A percentile compares a stretch with the other conserved stretches of the same genome.
Evolutionary conservation across 202 grass and related monocot genomes (phyloP).

Genomic region (Dendrocalamus latiflorus): DNA sequence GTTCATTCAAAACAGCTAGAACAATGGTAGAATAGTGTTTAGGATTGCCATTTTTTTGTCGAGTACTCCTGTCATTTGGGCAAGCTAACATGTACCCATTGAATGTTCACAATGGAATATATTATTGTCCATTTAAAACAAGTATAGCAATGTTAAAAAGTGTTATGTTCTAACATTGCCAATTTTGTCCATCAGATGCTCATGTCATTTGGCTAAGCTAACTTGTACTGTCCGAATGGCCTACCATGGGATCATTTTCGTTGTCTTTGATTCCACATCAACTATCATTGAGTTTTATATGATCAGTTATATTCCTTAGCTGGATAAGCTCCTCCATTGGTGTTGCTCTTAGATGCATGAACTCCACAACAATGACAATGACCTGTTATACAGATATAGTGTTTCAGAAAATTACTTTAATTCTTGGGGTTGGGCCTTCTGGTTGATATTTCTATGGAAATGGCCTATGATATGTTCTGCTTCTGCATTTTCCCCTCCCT

Average conservation of each 20-base stretch:
- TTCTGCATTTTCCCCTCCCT: neutral
- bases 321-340: neutral
- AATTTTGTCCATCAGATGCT: neutral
- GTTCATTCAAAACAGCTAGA: constrained; percentile 19
- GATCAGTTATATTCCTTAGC: constrained; percentile 12
- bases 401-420: neutral
- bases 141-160: neutral
- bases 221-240: neutral
- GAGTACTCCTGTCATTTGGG: neutral
- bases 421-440: constrained; percentile 3
- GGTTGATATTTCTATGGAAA: neutral
- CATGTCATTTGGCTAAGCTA: constrained; percentile 17
- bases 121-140: too few species aligned
- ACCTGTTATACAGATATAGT: neutral
- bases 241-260: neutral
- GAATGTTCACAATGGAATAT: too few species aligned
- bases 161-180: neutral
- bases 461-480: neutral
- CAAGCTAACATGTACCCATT: neutral
- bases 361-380: neutral
- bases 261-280: neutral
- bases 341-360: neutral
- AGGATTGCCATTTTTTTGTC: neutral
- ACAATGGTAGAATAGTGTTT: neutral
- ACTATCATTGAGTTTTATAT: neutral